These are phyloP conservation scores for Colletotrichum echinochloae DNA, from an alignment of 2,329 filamentous ascomycete species.

Conservation along the genomic window DNA sequence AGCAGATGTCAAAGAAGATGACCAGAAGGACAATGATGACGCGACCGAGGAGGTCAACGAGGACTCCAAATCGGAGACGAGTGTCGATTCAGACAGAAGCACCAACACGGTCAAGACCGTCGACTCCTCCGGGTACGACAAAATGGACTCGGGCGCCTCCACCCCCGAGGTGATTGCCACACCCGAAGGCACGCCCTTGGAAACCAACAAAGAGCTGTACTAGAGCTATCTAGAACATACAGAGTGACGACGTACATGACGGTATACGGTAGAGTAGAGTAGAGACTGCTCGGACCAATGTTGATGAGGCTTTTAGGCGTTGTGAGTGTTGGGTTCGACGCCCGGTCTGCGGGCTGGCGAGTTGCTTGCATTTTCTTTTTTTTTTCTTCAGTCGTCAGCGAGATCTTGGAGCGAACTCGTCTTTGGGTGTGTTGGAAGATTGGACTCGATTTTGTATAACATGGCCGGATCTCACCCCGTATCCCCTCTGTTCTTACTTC, in stretches of 20 bases:
- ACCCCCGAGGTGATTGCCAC: constrained; percentile 43
- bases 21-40: neutral
- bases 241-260: constrained; percentile 17
- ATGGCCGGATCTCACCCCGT: constrained; percentile 1
- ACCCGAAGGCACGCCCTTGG: constrained; percentile 48
- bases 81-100: constrained; percentile 17
- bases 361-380: neutral
- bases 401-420: neutral
- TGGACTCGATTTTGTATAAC: neutral
- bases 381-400: constrained; percentile 7
- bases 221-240: constrained; percentile 13
- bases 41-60: constrained; percentile 27
- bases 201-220: constrained; percentile 45
- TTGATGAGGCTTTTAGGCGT: constrained; percentile 12
- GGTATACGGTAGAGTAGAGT: constrained; percentile 19
- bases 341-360: neutral
- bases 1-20: neutral
- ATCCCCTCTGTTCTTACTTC: neutral
- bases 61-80: constrained; percentile 40
- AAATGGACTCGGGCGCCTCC: constrained; percentile 38
- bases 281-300: neutral
- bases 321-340: neutral
- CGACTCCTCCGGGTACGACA: constrained; percentile 40
- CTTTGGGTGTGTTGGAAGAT: neutral
- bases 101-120: constrained; percentile 34